phyloP scores from a whole-genome alignment of 495 filamentous ascomycete species.

The Pseudevernia furfuracea region DNA sequence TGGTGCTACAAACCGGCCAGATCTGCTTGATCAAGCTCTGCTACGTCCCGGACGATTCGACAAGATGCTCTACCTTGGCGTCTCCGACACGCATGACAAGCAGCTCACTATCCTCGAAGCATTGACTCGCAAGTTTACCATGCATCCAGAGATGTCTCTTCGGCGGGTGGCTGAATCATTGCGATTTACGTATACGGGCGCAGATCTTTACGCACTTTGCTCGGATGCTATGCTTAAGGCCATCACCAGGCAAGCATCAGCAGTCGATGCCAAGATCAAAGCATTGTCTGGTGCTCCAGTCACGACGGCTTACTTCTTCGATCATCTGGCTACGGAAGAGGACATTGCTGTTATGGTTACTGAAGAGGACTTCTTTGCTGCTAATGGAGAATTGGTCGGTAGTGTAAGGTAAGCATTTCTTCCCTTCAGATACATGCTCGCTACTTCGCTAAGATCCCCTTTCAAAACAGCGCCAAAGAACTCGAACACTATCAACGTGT shows the following conservation, averaged over 20 bases:
- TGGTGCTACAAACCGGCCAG: slow-evolving; percentile 90
- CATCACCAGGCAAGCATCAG: slow-evolving; percentile 78
- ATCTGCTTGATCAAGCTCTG: slow-evolving; percentile 85
- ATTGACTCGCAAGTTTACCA: slow-evolving; percentile 85
- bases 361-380: slow-evolving; percentile 76
- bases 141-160: slow-evolving; percentile 69
- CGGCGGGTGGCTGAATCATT: slow-evolving; percentile 63
- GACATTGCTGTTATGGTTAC: slow-evolving; percentile 81
- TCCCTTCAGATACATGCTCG: not conserved
- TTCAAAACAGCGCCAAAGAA: slow-evolving; percentile 64
- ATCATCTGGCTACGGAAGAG: slow-evolving; percentile 73
- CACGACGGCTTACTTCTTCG: slow-evolving; percentile 87
- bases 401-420: slow-evolving; percentile 57
- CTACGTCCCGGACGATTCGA: slow-evolving; percentile 91
- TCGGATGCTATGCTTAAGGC: slow-evolving; percentile 99
- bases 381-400: slow-evolving; percentile 78
- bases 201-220: slow-evolving; percentile 92
- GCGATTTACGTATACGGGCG: slow-evolving; percentile 94
- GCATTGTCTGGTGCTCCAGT: slow-evolving; percentile 49
- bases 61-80: slow-evolving; percentile 97
- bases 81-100: slow-evolving; percentile 94
- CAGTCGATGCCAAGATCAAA: slow-evolving; percentile 78
- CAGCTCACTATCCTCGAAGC: slow-evolving; percentile 92
- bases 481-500: slow-evolving; percentile 86
- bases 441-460: slow-evolving; percentile 22